phyloP scores from a whole-genome alignment of 2,329 filamentous ascomycete genomes.

The Aspergillus eucalypticola region DNA sequence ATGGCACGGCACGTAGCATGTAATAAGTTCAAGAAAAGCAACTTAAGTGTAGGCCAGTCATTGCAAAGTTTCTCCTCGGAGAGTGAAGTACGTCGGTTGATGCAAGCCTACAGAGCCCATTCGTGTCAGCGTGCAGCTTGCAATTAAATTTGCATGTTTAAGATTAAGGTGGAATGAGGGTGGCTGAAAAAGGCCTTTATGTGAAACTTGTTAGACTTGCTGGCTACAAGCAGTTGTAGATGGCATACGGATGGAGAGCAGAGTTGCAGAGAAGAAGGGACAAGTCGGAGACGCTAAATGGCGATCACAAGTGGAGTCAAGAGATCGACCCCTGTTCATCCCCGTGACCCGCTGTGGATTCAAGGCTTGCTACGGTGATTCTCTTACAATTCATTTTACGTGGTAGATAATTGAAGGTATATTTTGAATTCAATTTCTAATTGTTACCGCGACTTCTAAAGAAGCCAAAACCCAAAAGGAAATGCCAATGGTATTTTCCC shows the following conservation, averaged over 20 bases:
- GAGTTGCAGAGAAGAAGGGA: background rate
- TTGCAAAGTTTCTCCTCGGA: background rate
- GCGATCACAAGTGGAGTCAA: background rate
- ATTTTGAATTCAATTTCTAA: conserved; percentile 1
- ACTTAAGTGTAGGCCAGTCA: background rate
- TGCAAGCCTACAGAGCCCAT: background rate
- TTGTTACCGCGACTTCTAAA: background rate
- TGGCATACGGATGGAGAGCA: background rate
- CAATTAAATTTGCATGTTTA: background rate
- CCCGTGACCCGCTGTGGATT: background rate
- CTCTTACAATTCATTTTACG: too few species aligned
- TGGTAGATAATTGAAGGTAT: too few species aligned
- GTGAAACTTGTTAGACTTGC: too few species aligned
- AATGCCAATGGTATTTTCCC: conserved; percentile 14
- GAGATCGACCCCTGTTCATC: background rate
- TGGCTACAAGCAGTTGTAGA: background rate
- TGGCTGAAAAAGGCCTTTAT: too few species aligned
- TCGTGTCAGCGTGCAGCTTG: background rate
- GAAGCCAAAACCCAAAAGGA: background rate
- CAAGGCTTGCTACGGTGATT: too few species aligned
- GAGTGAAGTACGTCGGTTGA: background rate
- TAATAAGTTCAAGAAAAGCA: background rate
- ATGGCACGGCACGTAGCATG: background rate
- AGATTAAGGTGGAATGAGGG: too few species aligned
- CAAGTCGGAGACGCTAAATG: background rate